phyloP scores from a whole-genome alignment of 352 stramenopile species.

The Salisapilia sapeloensis region DNA sequence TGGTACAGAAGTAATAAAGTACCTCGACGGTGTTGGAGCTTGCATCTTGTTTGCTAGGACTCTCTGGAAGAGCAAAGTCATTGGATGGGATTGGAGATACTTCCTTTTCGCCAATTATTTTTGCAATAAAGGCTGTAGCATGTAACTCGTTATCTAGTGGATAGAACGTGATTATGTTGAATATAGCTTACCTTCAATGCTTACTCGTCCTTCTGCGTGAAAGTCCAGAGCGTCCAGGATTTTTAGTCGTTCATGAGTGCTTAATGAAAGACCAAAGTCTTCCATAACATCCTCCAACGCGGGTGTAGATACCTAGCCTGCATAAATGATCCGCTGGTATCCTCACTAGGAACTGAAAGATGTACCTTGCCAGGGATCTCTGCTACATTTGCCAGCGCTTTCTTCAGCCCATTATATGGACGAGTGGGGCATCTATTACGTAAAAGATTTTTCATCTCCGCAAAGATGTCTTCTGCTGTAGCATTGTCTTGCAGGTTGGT shows the following conservation, averaged over 20 bases:
- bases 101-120: conserved; percentile 22
- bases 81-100: background rate
- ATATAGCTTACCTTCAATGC: conserved; percentile 37
- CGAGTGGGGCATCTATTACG: conserved; percentile 25
- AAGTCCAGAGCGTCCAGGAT: conserved; percentile 32
- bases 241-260: conserved; percentile 14
- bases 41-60: too few species aligned
- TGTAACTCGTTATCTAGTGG: background rate
- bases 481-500: conserved; percentile 20
- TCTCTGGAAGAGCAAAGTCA: background rate
- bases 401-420: conserved; percentile 70
- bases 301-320: conserved; percentile 28
- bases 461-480: conserved; percentile 40
- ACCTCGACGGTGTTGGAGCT: too few species aligned
- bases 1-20: too few species aligned
- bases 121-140: conserved; percentile 54
- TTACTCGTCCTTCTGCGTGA: conserved; percentile 29
- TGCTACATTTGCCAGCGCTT: conserved; percentile 42
- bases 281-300: conserved; percentile 53
- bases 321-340: background rate
- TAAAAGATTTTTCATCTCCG: conserved; percentile 54
- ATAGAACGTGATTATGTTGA: background rate
- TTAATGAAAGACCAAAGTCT: conserved; percentile 42
- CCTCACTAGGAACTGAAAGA: background rate
- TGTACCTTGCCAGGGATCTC: conserved; percentile 53